Percentiles rank a stretch among this genome's conserved stretches.
Conservation (phyloP, 192 early-diverging fungal genomes). For the Gigaspora rosea region DNA sequence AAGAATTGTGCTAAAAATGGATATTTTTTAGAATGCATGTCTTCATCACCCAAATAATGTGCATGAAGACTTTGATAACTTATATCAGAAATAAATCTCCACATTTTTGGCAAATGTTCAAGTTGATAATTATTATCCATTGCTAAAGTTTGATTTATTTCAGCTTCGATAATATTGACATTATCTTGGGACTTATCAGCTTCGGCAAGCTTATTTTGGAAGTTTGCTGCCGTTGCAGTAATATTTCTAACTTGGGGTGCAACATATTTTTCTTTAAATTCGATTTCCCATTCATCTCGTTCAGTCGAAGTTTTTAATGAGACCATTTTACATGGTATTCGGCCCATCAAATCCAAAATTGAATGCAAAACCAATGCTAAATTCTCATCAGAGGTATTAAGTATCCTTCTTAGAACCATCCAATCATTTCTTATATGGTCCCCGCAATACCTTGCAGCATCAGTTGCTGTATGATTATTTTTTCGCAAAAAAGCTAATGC, state of each 20-base stretch:
- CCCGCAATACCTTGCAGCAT: constrained; percentile 13
- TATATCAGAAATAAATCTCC: constrained; percentile 5
- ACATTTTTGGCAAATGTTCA: constrained; percentile 17
- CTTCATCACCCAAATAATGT: constrained; percentile 4
- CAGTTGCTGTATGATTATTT: background rate
- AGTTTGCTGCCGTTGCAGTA: background rate
- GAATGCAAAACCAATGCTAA: constrained; percentile 28
- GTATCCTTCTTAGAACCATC: constrained; percentile 14
- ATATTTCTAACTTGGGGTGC: background rate
- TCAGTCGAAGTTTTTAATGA: background rate
- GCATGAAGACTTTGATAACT: constrained; percentile 19
- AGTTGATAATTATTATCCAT: constrained; percentile 17
- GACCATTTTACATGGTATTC: background rate
- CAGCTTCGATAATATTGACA: background rate
- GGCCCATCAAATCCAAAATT: constrained; percentile 6
- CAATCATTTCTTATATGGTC: constrained; percentile 32
- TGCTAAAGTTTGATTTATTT: constrained; percentile 15
- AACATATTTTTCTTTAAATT: background rate
- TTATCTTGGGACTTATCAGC: background rate
- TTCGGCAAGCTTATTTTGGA: background rate
- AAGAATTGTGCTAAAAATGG: constrained; percentile 27
- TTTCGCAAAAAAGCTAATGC: background rate
- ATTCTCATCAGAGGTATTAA: constrained; percentile 23
- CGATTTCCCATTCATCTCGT: background rate
- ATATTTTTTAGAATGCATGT: background rate